Evolutionary conservation across 2,329 filamentous ascomycete genomes (phyloP), one percentile per base, ranked within the genome.

Genomic region (Colletotrichum echinochloae): DNA sequence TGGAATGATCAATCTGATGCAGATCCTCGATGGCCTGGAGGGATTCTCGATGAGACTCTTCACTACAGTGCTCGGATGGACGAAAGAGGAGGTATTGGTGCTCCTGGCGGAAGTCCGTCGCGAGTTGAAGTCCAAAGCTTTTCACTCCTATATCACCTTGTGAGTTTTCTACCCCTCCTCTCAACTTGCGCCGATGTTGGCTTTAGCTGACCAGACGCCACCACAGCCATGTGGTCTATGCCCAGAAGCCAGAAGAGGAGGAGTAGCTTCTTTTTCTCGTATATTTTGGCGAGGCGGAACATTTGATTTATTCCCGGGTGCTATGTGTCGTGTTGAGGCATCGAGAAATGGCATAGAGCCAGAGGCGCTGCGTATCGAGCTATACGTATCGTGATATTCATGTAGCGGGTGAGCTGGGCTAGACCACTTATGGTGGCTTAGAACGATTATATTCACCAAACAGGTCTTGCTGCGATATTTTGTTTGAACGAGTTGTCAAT

Each of bases 31-130:
- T 16, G 75, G 75, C 1, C 30, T 76, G 8, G 75, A 78, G 41
- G 76, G 62, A 2, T 75, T 78, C 37, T 73, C 72, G 3, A 60
- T 78, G 39, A 70, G 73, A 2, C 51, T 78, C 20, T 78, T 80
- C 49, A 79, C 77, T 3, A 73, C 75, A 20, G 74, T 78, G 1
- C 71, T 78, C 30, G 76, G 76, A 1, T 80, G 78, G 79, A 65
- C 51, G 0, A 65, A 71, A 54, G 66, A 75, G 20, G 77, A 81
- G 62, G 76, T 76, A 18, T 49, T 76, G 16, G 74, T 77, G 3
- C 72, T 79, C 51, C 74, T 78, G 23, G 76, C 76, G 2, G 69
- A 74, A 1, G 78, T 78, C 1, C 74, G 76, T 12, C 76, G 74
- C 35, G 79, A 79, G 71, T 65, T 81, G 62, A 77, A 73, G 65